Base-by-base conservation (phyloP, 306 rosid species). In the Casuarina glauca region DNA sequence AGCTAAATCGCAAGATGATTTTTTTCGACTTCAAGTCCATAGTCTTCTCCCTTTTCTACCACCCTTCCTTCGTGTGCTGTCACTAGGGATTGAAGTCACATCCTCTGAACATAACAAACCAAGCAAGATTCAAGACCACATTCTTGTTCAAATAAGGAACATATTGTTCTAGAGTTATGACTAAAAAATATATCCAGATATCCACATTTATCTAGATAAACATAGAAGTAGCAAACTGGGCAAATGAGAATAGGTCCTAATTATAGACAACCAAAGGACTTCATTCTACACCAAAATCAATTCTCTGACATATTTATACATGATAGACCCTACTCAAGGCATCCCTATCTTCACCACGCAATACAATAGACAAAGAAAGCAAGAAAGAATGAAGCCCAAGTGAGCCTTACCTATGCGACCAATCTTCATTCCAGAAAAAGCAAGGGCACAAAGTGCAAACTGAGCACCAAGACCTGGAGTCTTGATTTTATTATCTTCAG, bases 391-490 rank as follows among this genome's bases (percentile, higher is more conserved):
- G 3, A 58, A 26, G 43, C 6, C 71, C 41, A 16, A 35, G 39
- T 6, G 51, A 69, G 9, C 16, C 39, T 74, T 78, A 88, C 91
- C 91, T 53, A 82, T 87, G 39, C 91, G 89, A 32, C 91, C 89
- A 76, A 85, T 67, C 83, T 84, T 85, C 91, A 85, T 85, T 69
- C 91, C 91, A 17, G 87, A 84, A 46, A 87, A 89, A 69, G 91
- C 91, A 78, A 87, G 91, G 45, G 89, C 91, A 20, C 91, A 64
- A 9, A 87, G 85, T 5, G 89, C 91, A 1, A 87, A 85, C 67
- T 87, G 91, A 51, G 89, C 89, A 5, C 89, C 91, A 12, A 87
- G 89, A 36, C 87, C 91, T 55, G 87, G 91, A 46, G 91, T 81
- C 74, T 87, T 85, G 26, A 89, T 87, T 72, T 87, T 87, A 83